Base-by-base conservation (phyloP, 208 protist genomes). In the Phytomonas serpens region DNA sequence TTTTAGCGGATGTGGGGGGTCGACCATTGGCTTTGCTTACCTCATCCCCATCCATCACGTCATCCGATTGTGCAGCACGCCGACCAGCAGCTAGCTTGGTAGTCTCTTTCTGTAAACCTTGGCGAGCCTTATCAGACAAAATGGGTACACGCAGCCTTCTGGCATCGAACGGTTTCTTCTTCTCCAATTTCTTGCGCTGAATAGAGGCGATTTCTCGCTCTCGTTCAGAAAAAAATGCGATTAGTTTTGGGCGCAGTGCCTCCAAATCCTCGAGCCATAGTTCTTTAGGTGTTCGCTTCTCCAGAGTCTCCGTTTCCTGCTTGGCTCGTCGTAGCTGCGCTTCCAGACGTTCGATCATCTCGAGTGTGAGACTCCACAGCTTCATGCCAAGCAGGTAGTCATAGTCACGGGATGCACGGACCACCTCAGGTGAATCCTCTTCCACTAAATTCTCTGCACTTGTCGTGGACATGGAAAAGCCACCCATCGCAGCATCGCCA, bases 341-440 rank as follows among this genome's bases (percentile, higher is more conserved):
- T 74, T 93, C 77, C 51, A 99, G 87, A 68, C 93, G 76, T 36
- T 94, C 81, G 29, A 99, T 97, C 82, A 97, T 94, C 85, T 99
- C 99, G 47, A 85, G 52, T 33, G 98, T 99, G 30, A 99, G 83
- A 66, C 68, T 95, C 97, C 95, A 99, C 51, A 99, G 75, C 71
- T 96, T 92, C 97, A 99, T 99, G 47, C 83, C 87, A 3, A 99
- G 90, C 23, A 99, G 90, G 85, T 99, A 99, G 83, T 99, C 95
- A 84, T 99, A 99, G 67, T 93, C 97, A 16, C 82, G 80, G 36
- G 80, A 79, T 7, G 84, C 89, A 11, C 81, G 79, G 47, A 77
- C 73, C 69, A 90, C 67, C 80, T 95, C 87, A 11, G 88, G 84
- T 23, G 76, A 67, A 9, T 89, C 85, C 4, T 61, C 68, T 34